Evolutionary conservation across 1,284 basidiomycete genomes (phyloP), one percentile per base, ranked within the genome.

Genomic region (Ustanciosporium gigantosporum): DNA sequence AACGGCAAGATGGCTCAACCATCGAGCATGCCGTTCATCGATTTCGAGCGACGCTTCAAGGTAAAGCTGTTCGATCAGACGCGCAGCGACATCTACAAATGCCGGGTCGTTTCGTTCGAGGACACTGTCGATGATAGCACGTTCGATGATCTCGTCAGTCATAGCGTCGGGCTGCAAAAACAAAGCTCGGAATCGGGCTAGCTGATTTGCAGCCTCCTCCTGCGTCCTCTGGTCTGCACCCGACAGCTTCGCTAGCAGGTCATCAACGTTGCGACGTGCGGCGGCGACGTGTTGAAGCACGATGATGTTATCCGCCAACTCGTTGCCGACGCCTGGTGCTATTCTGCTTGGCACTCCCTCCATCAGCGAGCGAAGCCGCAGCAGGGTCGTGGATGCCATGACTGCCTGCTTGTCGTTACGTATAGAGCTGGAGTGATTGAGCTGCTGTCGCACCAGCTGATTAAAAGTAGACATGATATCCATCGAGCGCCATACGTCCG

Each of bases 41-140:
- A 64, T 64, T 37, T 64, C 60, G 22, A 58, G 55, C 37, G 60
- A 57, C 11, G 60, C 60, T 36, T 64, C 60, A 11, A 58, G 60
- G 35, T 64, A 58, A 13, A 64, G 49, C 50, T 58, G 53, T n/a
- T 64, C 60, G 13, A 64, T 53, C 13, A 64, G 23, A 4, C 47
- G 45, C 11, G 57, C 60, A 4, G 60, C 49, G 11, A 46, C 43
- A 13, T 46, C 29, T 8, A 62, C 34, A 11, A 56, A 32, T 1
- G 37, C 27, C 0, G 22, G 4, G 16, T 48, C 46, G 36, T 31
- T 25, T 16, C 41, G 36, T 21, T 49, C 43, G 2, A 50, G 25
- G 14, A 64, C 50, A 24, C 53, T 50, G 13, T 64, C 46, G 4
- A 64, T 52, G 20, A 64, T 55, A 20, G 60, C 36, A 3, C 46